Evolutionary conservation across 139 green algal genomes (phyloP), one percentile per base, ranked within the genome.

Genomic region (Tetradesmus lagerheimii): DNA sequence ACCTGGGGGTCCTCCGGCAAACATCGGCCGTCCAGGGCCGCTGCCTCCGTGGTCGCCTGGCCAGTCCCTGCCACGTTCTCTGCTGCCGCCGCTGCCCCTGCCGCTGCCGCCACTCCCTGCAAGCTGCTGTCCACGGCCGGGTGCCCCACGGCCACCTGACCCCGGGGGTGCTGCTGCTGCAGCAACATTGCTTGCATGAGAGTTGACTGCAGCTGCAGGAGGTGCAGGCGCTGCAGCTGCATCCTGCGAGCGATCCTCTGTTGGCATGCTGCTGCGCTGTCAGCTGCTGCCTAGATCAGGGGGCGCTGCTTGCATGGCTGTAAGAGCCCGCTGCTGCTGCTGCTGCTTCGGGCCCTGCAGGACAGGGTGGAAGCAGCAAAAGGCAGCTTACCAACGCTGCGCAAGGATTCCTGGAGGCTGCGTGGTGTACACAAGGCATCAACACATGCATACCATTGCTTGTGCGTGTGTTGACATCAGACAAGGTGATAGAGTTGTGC

Each of bases 141-240:
- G 45, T 45, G 45, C 4, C 18, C 4, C 53, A 78, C 29, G 16
- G 29, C 82, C 53, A 39, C 82, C 57, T 78, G 35, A 50, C 34
- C 53, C 53, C 14, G 84, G 41, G 34, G 83, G 11, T 20, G 43
- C 39, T 38, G 25, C 41, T 83, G 85, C 34, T 89, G 45, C 41
- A 89, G 66, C 41, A 47, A 67, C 38, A 41, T 67, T 83, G 77
- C 37, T 53, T 39, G 38, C 38, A 45, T 38, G 77, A 45, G 76
- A 34, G 76, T 31, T 1, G 43, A 18, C 37, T 80, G 83, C 37
- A 35, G 39, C 29, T 66, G 37, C 67, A 45, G 85, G 12, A 57
- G 84, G 29, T n/a, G 38, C 85, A 80, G 85, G 29, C n/a, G n/a
- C n/a, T 39, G 85, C 85, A 31, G 37, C 57, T 62, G 37, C 2